These are phyloP conservation scores for Pichia eremophila DNA, from an alignment of 805 yeast genomes.

Conservation along the genomic window DNA sequence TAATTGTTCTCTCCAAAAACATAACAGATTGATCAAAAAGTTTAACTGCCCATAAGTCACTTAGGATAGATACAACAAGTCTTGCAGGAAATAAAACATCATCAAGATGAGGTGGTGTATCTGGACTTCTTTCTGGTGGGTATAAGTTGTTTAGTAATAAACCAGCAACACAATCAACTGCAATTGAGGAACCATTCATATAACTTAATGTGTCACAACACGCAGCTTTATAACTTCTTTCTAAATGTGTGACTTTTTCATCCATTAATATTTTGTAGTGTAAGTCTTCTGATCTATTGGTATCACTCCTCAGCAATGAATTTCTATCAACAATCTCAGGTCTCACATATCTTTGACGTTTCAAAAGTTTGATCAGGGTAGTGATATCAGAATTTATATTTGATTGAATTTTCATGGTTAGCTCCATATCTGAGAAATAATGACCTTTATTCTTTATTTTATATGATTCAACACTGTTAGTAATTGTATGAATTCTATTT, in stretches of 20 bases:
- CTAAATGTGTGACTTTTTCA: not conserved
- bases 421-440: not conserved
- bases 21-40: slow-evolving; percentile 84
- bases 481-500: slow-evolving; percentile 2
- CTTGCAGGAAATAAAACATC: slow-evolving; percentile 94
- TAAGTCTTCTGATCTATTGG: no score
- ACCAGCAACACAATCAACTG: slow-evolving; percentile 75
- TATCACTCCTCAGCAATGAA: not conserved
- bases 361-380: not conserved
- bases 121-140: slow-evolving; percentile 77
- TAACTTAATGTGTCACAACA: slow-evolving; percentile 53
- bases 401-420: not conserved
- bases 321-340: slow-evolving; percentile 1
- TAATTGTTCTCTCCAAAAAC: slow-evolving; percentile 75
- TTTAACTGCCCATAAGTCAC: slow-evolving; percentile 97
- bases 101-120: slow-evolving; percentile 59
- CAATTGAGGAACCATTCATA: slow-evolving; percentile 55
- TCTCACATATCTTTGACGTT: slow-evolving; percentile 2
- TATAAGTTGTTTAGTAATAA: slow-evolving; percentile 74
- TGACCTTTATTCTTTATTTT: not conserved
- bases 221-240: slow-evolving; percentile 3
- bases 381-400: slow-evolving; percentile 2
- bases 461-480: not conserved
- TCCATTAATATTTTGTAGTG: not conserved
- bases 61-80: slow-evolving; percentile 75